These are phyloP conservation scores for Penicilliopsis zonata DNA, from an alignment of 495 filamentous ascomycete species.

Conservation along the genomic window DNA sequence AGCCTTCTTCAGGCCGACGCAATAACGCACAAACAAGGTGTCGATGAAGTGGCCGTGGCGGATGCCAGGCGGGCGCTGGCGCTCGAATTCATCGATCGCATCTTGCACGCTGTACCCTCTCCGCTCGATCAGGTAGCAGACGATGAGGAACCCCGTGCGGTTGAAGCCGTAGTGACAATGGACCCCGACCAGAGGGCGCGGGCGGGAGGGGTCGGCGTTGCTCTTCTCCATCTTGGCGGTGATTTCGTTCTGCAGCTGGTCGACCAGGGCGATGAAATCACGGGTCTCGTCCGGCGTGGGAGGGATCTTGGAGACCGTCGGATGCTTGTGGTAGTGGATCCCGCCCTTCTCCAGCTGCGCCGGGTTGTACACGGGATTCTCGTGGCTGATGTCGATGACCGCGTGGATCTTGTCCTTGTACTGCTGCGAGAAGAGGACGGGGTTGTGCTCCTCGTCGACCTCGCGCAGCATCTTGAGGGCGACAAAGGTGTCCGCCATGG, in stretches of 20 bases:
- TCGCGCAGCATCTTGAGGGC: slow-evolving; percentile 84
- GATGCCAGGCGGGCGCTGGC: slow-evolving; percentile 67
- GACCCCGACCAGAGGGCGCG: slow-evolving; percentile 55
- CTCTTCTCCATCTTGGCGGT: slow-evolving; percentile 23
- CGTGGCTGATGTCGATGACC: slow-evolving; percentile 80
- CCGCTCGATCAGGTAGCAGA: slow-evolving; percentile 82
- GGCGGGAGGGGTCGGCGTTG: slow-evolving; percentile 32
- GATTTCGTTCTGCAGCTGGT: slow-evolving; percentile 44
- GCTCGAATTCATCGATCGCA: slow-evolving; percentile 71
- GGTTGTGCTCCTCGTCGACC: slow-evolving; percentile 73
- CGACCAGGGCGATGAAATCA: slow-evolving; percentile 68
- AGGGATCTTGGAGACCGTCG: slow-evolving; percentile 85
- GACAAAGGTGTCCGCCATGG: slow-evolving; percentile 63
- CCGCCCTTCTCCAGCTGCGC: slow-evolving; percentile 59
- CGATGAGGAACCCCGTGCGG: slow-evolving; percentile 80
- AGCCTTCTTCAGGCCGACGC: slow-evolving; percentile 40
- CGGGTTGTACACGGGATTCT: slow-evolving; percentile 75
- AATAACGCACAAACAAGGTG: slow-evolving; percentile 71
- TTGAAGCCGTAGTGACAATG: slow-evolving; percentile 97
- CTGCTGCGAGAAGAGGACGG: slow-evolving; percentile 54
- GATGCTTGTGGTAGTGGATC: slow-evolving; percentile 75
- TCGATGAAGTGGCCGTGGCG: slow-evolving; percentile 84
- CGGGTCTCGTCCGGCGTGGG: slow-evolving; percentile 65
- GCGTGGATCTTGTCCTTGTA: slow-evolving; percentile 57
- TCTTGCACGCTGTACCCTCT: slow-evolving; percentile 58